phyloP scores from a whole-genome alignment of 2,329 filamentous ascomycete species.

The Claviceps purpurea region DNA sequence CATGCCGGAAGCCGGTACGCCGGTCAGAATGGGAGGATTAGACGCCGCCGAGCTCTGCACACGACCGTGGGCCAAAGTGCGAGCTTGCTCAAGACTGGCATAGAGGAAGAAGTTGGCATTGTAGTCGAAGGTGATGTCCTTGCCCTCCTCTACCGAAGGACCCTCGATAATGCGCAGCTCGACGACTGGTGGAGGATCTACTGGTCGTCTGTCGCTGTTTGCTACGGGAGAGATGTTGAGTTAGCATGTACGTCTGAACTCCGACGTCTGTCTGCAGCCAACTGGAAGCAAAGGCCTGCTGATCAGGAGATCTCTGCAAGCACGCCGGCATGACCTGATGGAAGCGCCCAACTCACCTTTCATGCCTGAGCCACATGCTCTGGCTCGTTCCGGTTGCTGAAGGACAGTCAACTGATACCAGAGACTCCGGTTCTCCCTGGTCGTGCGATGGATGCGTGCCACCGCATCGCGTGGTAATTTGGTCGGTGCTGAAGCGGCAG shows the following conservation, averaged over 20 bases:
- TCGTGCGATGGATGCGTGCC: slow-evolving; percentile 38
- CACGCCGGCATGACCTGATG: not conserved
- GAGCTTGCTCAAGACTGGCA: slow-evolving; percentile 76
- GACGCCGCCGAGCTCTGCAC: slow-evolving; percentile 53
- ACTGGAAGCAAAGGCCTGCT: too few species aligned
- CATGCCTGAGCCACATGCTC: slow-evolving; percentile 87
- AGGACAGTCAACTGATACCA: slow-evolving; percentile 76
- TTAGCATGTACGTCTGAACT: slow-evolving; percentile 7
- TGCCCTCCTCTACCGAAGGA: slow-evolving; percentile 41
- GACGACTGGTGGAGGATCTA: slow-evolving; percentile 89
- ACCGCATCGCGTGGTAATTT: slow-evolving; percentile 21
- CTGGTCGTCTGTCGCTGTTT: slow-evolving; percentile 64
- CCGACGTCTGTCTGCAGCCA: not conserved
- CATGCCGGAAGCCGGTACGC: slow-evolving; percentile 89
- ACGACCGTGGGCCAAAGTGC: slow-evolving; percentile 69
- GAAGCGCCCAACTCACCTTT: slow-evolving; percentile 54
- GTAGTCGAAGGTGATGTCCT: slow-evolving; percentile 77
- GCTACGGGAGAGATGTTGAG: slow-evolving; percentile 13
- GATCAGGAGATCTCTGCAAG: too few species aligned
- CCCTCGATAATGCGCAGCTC: slow-evolving; percentile 78
- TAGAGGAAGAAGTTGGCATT: slow-evolving; percentile 98
- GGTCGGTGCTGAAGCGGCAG: slow-evolving; percentile 14
- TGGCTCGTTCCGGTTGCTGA: slow-evolving; percentile 85
- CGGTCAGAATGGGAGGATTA: slow-evolving; percentile 74
- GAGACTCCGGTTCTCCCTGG: slow-evolving; percentile 61